Conservation (phyloP, 768 basidiomycete species). For the Suillus clintonianus region DNA sequence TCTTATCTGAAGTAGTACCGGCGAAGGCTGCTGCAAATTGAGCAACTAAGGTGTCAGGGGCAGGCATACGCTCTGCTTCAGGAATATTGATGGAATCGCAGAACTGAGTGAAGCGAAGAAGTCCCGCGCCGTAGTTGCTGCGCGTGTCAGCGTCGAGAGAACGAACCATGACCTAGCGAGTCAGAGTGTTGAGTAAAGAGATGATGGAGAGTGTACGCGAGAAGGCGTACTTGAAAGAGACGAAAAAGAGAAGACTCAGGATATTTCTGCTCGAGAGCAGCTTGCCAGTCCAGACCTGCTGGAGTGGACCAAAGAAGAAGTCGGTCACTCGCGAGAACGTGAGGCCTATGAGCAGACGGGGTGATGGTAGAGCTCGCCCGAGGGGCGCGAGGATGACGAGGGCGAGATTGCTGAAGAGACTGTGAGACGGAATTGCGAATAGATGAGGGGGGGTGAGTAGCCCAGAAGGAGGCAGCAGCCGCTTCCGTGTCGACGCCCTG, state of each 20-base stretch:
- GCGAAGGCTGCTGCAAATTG: too few species aligned
- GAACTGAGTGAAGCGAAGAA: too few species aligned
- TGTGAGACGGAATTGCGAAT: neutral
- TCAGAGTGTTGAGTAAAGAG: too few species aligned
- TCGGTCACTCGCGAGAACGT: neutral
- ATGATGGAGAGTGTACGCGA: too few species aligned
- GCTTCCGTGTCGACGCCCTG: neutral
- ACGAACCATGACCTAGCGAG: constrained; percentile 7
- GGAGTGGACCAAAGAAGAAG: neutral
- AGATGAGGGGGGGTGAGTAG: neutral
- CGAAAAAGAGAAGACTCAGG: neutral
- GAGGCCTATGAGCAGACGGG: neutral
- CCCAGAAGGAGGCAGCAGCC: neutral
- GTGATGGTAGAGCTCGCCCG: neutral
- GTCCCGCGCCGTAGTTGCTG: too few species aligned
- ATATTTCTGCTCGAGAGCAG: neutral
- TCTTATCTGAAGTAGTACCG: constrained; percentile 14
- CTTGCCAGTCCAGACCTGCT: neutral
- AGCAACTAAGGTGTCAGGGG: too few species aligned
- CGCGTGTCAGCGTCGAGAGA: constrained; percentile 18
- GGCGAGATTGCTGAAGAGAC: neutral
- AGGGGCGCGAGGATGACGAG: neutral
- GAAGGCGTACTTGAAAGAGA: neutral
- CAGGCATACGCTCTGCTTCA: too few species aligned
- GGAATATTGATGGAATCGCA: too few species aligned